Evolutionary conservation across 2,329 filamentous ascomycete genomes (phyloP), one percentile per base, ranked within the genome.

Genomic region (Cercospora sp.): DNA sequence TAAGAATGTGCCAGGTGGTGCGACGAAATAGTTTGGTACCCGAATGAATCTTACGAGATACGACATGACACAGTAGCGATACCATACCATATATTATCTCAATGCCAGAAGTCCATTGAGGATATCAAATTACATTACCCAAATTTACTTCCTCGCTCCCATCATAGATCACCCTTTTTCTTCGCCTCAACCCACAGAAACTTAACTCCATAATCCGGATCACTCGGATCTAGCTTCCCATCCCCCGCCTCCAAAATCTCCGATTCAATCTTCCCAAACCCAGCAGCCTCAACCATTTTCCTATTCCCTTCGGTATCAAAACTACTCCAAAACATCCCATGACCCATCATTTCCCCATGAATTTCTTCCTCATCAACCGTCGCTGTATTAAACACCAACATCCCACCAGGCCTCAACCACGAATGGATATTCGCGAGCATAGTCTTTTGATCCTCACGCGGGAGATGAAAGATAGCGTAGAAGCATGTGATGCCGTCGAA

Each of bases 241-340:
- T 75, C 73, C 20, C 66, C 72, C 9, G 70, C 65, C 36, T 71
- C 65, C 36, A 68, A 20, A 10, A 72, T 58, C 36, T 73, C 73
- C 12, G 45, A 59, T 42, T 62, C 20, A 36, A 72, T 42, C 4
- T 71, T 20, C 66, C 73, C 78, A 74, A 82, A 75, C 66, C 81
- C 80, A 28, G 69, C 76, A 42, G 72, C 75, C 64, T 75, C 74
- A 7, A 79, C 73, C 69, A 82, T 74, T 67, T 77, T 77, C 72
- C 79, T 76, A 69, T 72, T 75, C 36, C 70, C 71, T 69, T 80
- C 77, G 42, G 75, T 74, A 10, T 73, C 78, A 57, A 67, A 76
- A 20, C 71, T 68, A 66, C 71, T 72, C 74, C 74, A 76, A 65
- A 74, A 76, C 70, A 75, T 76, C 40, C 71, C 74, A 23, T 60